Evolutionary conservation across 2,329 filamentous ascomycete species (phyloP), one percentile per base, ranked within the genome.

Genomic region (Hypomyces rosellus): DNA sequence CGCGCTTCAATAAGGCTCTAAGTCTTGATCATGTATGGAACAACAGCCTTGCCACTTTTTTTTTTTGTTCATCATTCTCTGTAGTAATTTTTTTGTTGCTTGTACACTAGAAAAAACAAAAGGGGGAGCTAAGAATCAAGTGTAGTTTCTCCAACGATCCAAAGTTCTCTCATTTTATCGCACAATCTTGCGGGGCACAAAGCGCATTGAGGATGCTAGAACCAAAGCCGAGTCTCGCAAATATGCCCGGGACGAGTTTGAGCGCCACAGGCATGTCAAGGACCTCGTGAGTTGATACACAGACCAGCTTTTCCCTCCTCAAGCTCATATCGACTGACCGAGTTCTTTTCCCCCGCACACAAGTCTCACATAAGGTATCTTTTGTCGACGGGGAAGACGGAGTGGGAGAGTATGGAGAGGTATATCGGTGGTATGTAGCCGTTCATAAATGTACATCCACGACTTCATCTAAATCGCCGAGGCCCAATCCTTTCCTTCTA

Each of bases 331-430:
- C 42, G 22, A 14, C 38, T 39, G 7, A 7, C 20, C 15, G 11
- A 20, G n/a, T 12, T 6, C 25, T 37, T 43, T 14, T 14, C 18
- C 9, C 44, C 14, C n/a, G n/a, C 9, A 18, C 39, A 9, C 15
- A 45, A 82, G 79, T 66, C 68, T 55, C 81, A 85, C 59, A 80
- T 84, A 56, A 74, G 78, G 51, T 85, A 84, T 63, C 73, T 85
- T 36, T 64, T 84, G 51, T 83, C 81, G 9, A 84, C 77, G 3
- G 82, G 82, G 48, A 84, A 82, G 68, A 81, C 80, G 22, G 77
- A 85, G 61, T 85, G 81, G 81, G 78, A 85, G 58, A 72, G 65
- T 48, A 82, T 84, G 76, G 79, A 71, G 65, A 64, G 67, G 57
- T 70, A 71, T 61, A 65, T 71, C 56, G 63, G 58, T 55, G 61